Evolutionary conservation across 805 yeast species (phyloP).

Genomic region (Saturnispora dispora): DNA sequence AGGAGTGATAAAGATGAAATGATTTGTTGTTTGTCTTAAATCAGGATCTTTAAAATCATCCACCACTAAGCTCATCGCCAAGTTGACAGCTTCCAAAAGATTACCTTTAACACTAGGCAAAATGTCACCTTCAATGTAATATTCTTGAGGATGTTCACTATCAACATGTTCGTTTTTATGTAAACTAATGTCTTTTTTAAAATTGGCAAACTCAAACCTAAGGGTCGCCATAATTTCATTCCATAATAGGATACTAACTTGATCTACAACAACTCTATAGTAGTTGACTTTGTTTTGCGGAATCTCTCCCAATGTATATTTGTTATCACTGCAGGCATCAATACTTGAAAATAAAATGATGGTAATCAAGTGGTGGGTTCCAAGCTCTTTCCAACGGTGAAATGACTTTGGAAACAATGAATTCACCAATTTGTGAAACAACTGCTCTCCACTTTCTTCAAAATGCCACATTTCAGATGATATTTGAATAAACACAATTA

Average conservation of each 20-base stretch:
- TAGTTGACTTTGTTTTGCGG: slow-evolving; percentile 63
- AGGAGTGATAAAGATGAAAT: slow-evolving; percentile 78
- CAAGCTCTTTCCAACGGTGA: slow-evolving; percentile 76
- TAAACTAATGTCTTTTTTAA: slow-evolving; percentile 63
- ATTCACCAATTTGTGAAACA: slow-evolving; percentile 86
- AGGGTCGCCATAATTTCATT: slow-evolving; percentile 82
- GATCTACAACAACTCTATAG: slow-evolving; percentile 91
- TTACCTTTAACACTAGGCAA: slow-evolving; percentile 88
- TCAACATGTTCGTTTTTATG: slow-evolving; percentile 30
- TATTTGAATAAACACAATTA: slow-evolving; percentile 77
- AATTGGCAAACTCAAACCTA: slow-evolving; percentile 74
- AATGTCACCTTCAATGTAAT: slow-evolving; percentile 48
- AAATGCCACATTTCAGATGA: slow-evolving; percentile 98
- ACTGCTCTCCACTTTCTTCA: slow-evolving; percentile 90
- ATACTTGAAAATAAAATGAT: slow-evolving; percentile 82
- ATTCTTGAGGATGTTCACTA: slow-evolving; percentile 27
- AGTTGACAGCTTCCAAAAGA: slow-evolving; percentile 73
- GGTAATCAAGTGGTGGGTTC: slow-evolving; percentile 85
- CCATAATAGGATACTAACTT: slow-evolving; percentile 85
- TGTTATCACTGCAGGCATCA: slow-evolving; percentile 37
- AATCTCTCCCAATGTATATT: slow-evolving; percentile 62
- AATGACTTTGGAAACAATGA: slow-evolving; percentile 87
- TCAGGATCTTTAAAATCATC: slow-evolving; percentile 80
- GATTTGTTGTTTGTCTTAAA: slow-evolving; percentile 83
- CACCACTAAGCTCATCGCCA: slow-evolving; percentile 68